Conservation (phyloP, 176 grass and related monocot genomes). For the Cymbopogon citratus region DNA sequence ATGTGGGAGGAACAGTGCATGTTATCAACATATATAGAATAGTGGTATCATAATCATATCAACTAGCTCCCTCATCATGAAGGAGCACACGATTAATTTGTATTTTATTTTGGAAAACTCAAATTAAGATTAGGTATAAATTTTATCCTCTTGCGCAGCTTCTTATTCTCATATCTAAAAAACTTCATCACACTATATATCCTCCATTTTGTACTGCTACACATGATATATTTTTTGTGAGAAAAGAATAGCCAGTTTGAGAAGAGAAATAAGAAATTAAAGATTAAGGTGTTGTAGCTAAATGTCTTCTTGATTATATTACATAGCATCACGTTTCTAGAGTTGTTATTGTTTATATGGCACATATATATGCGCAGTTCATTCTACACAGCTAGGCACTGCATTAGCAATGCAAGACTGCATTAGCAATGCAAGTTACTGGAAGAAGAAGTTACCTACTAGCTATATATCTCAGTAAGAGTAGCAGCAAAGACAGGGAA, state of each 20-base stretch:
- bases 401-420: background rate
- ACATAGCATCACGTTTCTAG: background rate
- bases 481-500: slow-evolving; percentile 1
- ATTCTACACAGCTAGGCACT: background rate
- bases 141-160: background rate
- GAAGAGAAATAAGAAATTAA: background rate
- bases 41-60: background rate
- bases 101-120: background rate
- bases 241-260: background rate
- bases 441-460: background rate
- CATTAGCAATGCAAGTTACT: background rate
- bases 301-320: background rate
- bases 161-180: background rate
- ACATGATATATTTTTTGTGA: background rate
- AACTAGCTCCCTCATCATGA: background rate
- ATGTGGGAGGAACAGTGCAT: background rate
- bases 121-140: background rate
- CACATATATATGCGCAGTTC: background rate
- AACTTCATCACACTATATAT: background rate
- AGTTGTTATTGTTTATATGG: background rate
- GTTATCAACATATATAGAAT: background rate
- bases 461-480: slow-evolving; percentile 2
- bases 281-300: background rate
- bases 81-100: background rate
- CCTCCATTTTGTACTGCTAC: background rate